phyloP scores from a whole-genome alignment of 352 stramenopile species.

The Globisporangium uncinulatum region DNA sequence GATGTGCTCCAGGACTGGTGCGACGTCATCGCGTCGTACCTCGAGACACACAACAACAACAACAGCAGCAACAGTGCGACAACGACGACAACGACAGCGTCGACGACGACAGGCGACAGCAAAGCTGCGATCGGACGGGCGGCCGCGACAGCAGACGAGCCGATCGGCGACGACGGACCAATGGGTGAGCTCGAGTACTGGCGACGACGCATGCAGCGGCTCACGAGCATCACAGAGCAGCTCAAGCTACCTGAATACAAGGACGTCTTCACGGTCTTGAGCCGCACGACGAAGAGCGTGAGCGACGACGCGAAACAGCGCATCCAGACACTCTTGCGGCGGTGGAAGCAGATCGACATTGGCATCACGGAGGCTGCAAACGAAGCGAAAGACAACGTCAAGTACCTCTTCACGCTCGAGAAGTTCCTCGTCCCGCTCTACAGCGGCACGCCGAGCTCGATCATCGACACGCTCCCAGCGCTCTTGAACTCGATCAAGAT shows the following conservation, averaged over 20 bases:
- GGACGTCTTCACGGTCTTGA: conserved; percentile 92
- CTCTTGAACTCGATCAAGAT: conserved; percentile 99
- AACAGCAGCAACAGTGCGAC: too few species aligned
- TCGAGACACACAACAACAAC: conserved; percentile 72
- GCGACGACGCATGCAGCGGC: conserved; percentile 93
- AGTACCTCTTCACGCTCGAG: conserved; percentile 98
- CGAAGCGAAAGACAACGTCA: conserved; percentile 99
- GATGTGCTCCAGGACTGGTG: conserved; percentile 97
- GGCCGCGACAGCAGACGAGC: conserved; percentile 24
- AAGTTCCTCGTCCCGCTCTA: conserved; percentile 92
- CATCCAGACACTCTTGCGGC: conserved; percentile 89
- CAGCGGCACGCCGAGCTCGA: conserved; percentile 93
- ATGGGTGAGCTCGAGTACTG: conserved; percentile 98
- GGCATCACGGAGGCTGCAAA: conserved; percentile 97
- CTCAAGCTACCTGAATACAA: conserved; percentile 97
- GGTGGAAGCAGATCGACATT: conserved; percentile 99
- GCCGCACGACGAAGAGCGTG: conserved; percentile 75
- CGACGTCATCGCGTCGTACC: conserved; percentile 92
- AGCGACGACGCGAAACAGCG: conserved; percentile 90
- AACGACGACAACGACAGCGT: too few species aligned
- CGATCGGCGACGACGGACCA: conserved; percentile 87
- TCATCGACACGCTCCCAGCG: conserved; percentile 97
- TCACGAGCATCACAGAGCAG: conserved; percentile 99
- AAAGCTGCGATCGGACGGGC: conserved; percentile 25
- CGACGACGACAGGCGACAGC: conserved; percentile 37